These are phyloP conservation scores for Pseudogymnoascus sp. DNA, from an alignment of 2,329 filamentous ascomycete genomes.

Conservation along the genomic window DNA sequence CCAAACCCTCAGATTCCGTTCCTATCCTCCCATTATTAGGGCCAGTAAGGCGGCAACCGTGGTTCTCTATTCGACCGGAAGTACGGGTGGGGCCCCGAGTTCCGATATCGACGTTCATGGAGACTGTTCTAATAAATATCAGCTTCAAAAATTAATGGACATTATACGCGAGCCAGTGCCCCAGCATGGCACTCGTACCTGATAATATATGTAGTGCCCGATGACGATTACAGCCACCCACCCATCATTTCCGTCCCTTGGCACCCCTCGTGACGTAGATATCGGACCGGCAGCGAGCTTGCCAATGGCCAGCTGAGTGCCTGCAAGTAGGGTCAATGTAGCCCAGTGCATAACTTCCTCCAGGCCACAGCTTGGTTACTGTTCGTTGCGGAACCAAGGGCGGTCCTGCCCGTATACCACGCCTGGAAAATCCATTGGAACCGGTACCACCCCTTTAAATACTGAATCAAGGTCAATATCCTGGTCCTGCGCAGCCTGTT, in stretches of 20 bases:
- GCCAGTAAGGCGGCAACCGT: background rate
- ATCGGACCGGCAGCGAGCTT: background rate
- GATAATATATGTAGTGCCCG: background rate
- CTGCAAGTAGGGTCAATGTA: background rate
- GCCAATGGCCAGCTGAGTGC: background rate
- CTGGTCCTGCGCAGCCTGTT: background rate
- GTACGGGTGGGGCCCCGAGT: background rate
- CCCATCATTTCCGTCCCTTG: background rate
- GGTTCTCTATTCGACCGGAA: background rate
- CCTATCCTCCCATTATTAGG: background rate
- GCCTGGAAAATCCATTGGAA: constrained; percentile 57
- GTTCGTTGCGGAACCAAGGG: constrained; percentile 22
- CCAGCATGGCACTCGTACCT: background rate
- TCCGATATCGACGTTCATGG: background rate
- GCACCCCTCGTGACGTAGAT: background rate
- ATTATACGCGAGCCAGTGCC: background rate
- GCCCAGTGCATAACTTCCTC: background rate
- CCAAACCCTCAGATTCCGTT: background rate
- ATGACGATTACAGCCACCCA: background rate
- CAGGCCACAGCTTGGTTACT: background rate
- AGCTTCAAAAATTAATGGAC: background rate
- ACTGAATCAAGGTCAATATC: background rate
- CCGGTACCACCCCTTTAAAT: constrained; percentile 48
- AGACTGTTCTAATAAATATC: background rate
- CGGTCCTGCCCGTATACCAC: constrained; percentile 25